A percentile compares a stretch with the other conserved stretches of the same genome.
phyloP scores from a whole-genome alignment of 1,284 basidiomycete genomes.

The Meripilus lineatus region DNA sequence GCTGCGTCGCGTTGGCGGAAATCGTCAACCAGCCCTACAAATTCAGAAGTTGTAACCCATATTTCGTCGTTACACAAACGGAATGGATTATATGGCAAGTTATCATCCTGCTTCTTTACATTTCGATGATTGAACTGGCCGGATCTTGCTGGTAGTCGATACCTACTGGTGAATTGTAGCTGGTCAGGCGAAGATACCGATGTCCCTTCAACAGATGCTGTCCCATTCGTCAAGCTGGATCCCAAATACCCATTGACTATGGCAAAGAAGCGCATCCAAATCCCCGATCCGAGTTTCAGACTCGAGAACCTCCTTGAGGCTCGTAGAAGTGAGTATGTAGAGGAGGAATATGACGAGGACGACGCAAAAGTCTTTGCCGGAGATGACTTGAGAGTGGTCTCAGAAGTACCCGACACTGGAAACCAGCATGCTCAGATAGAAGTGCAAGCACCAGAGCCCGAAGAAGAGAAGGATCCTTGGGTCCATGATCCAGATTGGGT shows the following conservation, averaged over 20 bases:
- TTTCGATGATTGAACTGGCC: slow-evolving; percentile 1
- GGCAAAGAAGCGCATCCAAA: slow-evolving; percentile 30
- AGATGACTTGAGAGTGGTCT: slow-evolving; percentile 1
- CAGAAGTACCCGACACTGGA: neutral
- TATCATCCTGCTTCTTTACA: neutral
- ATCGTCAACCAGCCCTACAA: slow-evolving; percentile 49
- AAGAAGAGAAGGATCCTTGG: slow-evolving; percentile 39
- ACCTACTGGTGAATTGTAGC: slow-evolving; percentile 45
- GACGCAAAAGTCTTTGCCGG: slow-evolving; percentile 40
- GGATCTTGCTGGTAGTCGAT: slow-evolving; percentile 39
- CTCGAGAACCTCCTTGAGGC: slow-evolving; percentile 40
- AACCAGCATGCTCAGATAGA: neutral
- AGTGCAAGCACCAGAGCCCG: neutral
- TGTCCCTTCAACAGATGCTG: slow-evolving; percentile 4
- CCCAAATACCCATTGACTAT: slow-evolving; percentile 22
- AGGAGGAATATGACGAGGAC: slow-evolving; percentile 40
- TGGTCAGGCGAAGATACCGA: neutral
- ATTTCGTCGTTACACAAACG: slow-evolving; percentile 53
- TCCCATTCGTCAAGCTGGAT: slow-evolving; percentile 43
- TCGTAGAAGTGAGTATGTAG: slow-evolving; percentile 34
- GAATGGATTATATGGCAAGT: slow-evolving; percentile 62
- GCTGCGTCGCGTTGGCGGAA: slow-evolving; percentile 55
- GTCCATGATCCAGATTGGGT: slow-evolving; percentile 49
- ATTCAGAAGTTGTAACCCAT: slow-evolving; percentile 45
- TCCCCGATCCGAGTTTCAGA: slow-evolving; percentile 50